A percentile compares a stretch with the other conserved stretches of the same genome.
Conservation (phyloP, 2,329 filamentous ascomycete genomes). For the Penicillium capsulatum region DNA sequence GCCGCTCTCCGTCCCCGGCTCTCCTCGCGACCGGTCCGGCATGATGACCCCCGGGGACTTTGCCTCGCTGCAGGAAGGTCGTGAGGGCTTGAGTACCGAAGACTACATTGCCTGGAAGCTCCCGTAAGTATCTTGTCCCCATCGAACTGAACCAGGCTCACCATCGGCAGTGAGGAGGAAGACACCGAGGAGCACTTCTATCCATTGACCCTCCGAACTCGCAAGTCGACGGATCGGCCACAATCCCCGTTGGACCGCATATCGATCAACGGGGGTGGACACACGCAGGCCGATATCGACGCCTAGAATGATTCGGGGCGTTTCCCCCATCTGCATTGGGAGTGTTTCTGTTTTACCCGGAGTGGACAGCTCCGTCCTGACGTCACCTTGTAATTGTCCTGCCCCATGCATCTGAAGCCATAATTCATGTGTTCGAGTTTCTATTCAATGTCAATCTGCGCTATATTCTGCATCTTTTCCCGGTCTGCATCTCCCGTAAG, state of each 20-base stretch:
- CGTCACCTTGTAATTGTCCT: slow-evolving; percentile 16
- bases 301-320: neutral
- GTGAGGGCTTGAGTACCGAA: slow-evolving; percentile 88
- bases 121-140: slow-evolving; percentile 64
- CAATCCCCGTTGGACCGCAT: slow-evolving; percentile 38
- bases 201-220: slow-evolving; percentile 60
- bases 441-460: slow-evolving; percentile 1
- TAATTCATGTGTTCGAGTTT: slow-evolving; percentile 3
- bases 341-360: slow-evolving; percentile 6
- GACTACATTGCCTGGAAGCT: slow-evolving; percentile 98
- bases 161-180: slow-evolving; percentile 73
- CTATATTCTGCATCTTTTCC: no score
- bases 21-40: slow-evolving; percentile 80
- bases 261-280: slow-evolving; percentile 26
- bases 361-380: slow-evolving; percentile 5
- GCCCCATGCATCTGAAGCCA: slow-evolving; percentile 20
- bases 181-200: slow-evolving; percentile 75
- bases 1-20: slow-evolving; percentile 89
- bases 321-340: slow-evolving; percentile 9
- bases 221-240: slow-evolving; percentile 38
- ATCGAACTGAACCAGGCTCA: slow-evolving; percentile 5
- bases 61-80: slow-evolving; percentile 89
- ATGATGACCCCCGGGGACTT: slow-evolving; percentile 99
- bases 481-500: no score
- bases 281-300: neutral